phyloP scores from a whole-genome alignment of 345 rosid species.

The Dimocarpus longan region DNA sequence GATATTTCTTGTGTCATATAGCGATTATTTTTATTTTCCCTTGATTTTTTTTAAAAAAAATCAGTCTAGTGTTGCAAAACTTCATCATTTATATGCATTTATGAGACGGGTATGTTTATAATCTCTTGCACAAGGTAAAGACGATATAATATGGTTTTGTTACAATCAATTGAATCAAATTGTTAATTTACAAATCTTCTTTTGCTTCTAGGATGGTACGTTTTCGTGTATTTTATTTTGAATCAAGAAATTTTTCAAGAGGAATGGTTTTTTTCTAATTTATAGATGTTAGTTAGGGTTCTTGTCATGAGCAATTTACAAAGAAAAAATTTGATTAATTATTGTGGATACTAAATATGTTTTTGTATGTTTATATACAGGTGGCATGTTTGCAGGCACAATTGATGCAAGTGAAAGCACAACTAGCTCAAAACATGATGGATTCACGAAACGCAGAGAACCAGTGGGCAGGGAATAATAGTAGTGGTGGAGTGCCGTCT shows the following conservation, averaged over 20 bases:
- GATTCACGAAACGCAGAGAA: constrained; percentile 33
- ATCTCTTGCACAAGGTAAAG: not conserved
- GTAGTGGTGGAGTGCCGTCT: constrained; percentile 25
- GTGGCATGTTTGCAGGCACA: constrained; percentile 89
- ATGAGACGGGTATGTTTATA: not conserved
- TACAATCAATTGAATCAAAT: not conserved
- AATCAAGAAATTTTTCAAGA: no score
- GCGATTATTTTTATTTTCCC: not conserved
- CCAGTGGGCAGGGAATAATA: constrained; percentile 42
- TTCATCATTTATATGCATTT: not conserved
- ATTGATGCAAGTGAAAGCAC: constrained; percentile 83
- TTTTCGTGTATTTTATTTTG: not conserved
- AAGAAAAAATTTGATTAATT: not conserved
- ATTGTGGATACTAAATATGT: not conserved
- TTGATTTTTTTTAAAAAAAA: not conserved
- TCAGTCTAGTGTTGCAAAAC: not conserved
- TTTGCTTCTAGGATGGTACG: not conserved
- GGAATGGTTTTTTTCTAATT: no score
- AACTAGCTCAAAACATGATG: constrained; percentile 51
- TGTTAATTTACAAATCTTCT: not conserved
- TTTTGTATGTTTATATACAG: constrained; percentile 30
- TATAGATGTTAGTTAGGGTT: not conserved
- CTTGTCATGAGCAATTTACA: not conserved
- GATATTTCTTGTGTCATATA: not conserved
- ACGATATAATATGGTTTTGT: not conserved